Evolutionary conservation across 768 basidiomycete genomes (phyloP), one percentile per base, ranked within the genome.

Genomic region (Lanmaoa pseudosensibilis): DNA sequence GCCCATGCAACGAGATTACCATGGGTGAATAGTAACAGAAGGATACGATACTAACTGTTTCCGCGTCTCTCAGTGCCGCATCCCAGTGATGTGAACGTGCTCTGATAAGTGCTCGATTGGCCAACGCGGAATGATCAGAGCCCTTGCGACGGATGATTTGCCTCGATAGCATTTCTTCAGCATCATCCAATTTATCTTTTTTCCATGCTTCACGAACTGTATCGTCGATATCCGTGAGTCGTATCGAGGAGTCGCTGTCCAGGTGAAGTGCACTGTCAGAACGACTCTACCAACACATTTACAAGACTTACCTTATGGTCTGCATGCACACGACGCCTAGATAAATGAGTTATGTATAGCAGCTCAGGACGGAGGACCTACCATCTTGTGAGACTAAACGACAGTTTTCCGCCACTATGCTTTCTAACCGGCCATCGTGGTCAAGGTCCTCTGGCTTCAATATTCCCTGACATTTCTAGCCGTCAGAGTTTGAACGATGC

Each of bases 151-250:
- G 56, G 13, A 58, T 43, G 39, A 58, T 13, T 7, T 38, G 50
- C 30, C 18, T 41, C 1, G 58, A 58, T 7, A 59, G n/a, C 33
- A 59, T 51, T 58, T 59, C 56, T 52, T 59, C 58, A 18, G 30
- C 56, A 4, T 58, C 58, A 16, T 52, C n/a, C 30, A 59, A 21
- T 7, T 23, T 58, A n/a, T 52, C 36, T 33, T 27, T 30, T 19
- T 50, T 25, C 58, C 55, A 59, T 32, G 56, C 57, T 33, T 37
- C 33, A 23, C 23, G 39, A n/a, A 13, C 33, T 2, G 47, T 39
- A 36, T 46, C 55, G 3, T 46, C 49, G 23, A 51, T 10, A 30
- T 46, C 33, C 16, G 18, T 41, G 13, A 58, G 34, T 27, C 39
- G 33, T 40, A 59, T 37, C 5, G 57, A 59, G 10, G 56, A 56